These are phyloP conservation scores for Lachancea cidri DNA, from an alignment of 805 yeast genomes.

Conservation along the genomic window DNA sequence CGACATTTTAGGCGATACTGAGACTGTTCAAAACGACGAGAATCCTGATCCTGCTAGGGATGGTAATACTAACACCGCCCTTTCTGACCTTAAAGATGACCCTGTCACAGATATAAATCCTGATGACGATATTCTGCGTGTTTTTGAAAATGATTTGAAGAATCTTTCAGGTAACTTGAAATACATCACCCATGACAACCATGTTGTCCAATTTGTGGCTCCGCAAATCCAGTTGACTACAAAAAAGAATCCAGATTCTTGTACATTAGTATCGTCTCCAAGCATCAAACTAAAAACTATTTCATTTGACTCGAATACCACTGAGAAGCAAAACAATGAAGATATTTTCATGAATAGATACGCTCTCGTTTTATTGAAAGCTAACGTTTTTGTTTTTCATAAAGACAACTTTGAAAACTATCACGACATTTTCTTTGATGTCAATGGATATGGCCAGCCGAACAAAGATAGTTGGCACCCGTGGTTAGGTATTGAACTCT, in stretches of 20 bases:
- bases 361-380: slow-evolving; percentile 62
- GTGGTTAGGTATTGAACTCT: slow-evolving; percentile 72
- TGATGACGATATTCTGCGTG: slow-evolving; percentile 6
- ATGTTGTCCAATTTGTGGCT: slow-evolving; percentile 59
- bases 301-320: slow-evolving; percentile 48
- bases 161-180: slow-evolving; percentile 32
- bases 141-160: slow-evolving; percentile 50
- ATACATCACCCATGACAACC: slow-evolving; percentile 46
- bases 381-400: slow-evolving; percentile 66
- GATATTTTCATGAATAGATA: slow-evolving; percentile 57
- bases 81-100: slow-evolving; percentile 1
- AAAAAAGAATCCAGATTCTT: slow-evolving; percentile 47
- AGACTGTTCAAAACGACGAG: neutral
- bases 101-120: slow-evolving; percentile 4
- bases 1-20: slow-evolving; percentile 38
- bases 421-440: slow-evolving; percentile 41
- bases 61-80: neutral
- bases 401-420: slow-evolving; percentile 42
- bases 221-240: slow-evolving; percentile 78
- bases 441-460: slow-evolving; percentile 55
- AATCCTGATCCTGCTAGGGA: slow-evolving; percentile 2
- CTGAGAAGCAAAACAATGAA: slow-evolving; percentile 40
- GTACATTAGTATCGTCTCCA: slow-evolving; percentile 70
- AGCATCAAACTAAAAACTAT: slow-evolving; percentile 61
- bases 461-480: slow-evolving; percentile 69